These are phyloP conservation scores for Hanseniaspora vineae DNA, from an alignment of 805 yeast species.

Conservation along the genomic window DNA sequence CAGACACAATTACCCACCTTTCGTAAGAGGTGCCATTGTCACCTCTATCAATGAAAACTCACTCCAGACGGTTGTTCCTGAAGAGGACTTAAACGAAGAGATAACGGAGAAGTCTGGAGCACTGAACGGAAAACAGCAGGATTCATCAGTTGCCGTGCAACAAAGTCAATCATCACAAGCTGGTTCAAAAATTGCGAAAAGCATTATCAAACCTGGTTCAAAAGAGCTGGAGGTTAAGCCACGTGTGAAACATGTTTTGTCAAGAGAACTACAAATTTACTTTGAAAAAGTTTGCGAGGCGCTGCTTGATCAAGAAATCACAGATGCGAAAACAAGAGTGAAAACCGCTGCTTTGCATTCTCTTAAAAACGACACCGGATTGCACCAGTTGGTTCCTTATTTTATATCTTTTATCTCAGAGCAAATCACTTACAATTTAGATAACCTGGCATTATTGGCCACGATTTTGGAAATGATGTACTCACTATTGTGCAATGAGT, in stretches of 20 bases:
- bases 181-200: neutral
- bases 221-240: slow-evolving; percentile 65
- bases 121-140: neutral
- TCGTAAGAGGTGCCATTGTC: slow-evolving; percentile 71
- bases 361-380: slow-evolving; percentile 81
- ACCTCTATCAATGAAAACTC: slow-evolving; percentile 43
- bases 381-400: slow-evolving; percentile 93
- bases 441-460: slow-evolving; percentile 53
- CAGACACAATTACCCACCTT: slow-evolving; percentile 54
- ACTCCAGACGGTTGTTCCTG: slow-evolving; percentile 10
- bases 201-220: slow-evolving; percentile 24
- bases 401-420: slow-evolving; percentile 94
- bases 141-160: neutral
- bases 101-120: neutral
- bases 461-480: slow-evolving; percentile 85
- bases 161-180: neutral
- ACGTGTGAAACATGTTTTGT: slow-evolving; percentile 84
- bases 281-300: slow-evolving; percentile 85
- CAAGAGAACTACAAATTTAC: slow-evolving; percentile 86
- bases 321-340: slow-evolving; percentile 33
- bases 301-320: slow-evolving; percentile 22
- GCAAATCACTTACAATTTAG: slow-evolving; percentile 78
- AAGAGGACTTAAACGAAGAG: slow-evolving; percentile 2
- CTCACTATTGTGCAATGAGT: slow-evolving; percentile 68
- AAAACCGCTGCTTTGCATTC: slow-evolving; percentile 75